Evolutionary conservation across 2,329 filamentous ascomycete species (phyloP).

Genomic region (Basipetospora chlamydospora): DNA sequence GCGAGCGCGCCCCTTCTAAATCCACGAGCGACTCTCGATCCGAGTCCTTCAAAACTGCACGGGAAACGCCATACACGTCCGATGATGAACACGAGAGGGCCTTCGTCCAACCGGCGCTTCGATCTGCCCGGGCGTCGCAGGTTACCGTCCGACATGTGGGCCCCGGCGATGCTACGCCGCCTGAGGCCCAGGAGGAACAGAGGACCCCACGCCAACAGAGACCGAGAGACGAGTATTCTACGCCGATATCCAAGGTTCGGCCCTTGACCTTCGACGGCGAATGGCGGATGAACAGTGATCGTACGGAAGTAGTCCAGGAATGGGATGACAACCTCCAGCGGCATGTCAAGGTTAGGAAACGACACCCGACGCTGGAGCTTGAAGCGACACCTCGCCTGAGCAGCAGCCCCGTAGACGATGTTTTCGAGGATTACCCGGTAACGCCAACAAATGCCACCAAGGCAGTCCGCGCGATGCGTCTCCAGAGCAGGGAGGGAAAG

Average conservation of each 20-base stretch:
- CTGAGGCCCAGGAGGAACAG: slow-evolving; percentile 26
- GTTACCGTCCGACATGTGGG: slow-evolving; percentile 24
- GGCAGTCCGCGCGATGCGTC: slow-evolving; percentile 30
- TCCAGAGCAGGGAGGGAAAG: slow-evolving; percentile 19
- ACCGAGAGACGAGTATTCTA: slow-evolving; percentile 16
- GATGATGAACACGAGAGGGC: slow-evolving; percentile 38
- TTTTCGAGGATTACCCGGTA: slow-evolving; percentile 31
- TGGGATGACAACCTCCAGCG: slow-evolving; percentile 39
- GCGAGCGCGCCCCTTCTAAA: slow-evolving; percentile 34
- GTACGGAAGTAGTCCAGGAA: slow-evolving; percentile 33
- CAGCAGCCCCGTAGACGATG: slow-evolving; percentile 18
- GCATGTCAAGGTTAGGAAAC: slow-evolving; percentile 39
- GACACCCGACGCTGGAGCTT: slow-evolving; percentile 14
- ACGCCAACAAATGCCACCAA: slow-evolving; percentile 37
- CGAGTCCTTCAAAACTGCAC: slow-evolving; percentile 59
- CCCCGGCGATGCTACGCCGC: slow-evolving; percentile 15
- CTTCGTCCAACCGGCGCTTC: slow-evolving; percentile 23
- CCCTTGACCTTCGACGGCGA: slow-evolving; percentile 45
- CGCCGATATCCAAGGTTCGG: slow-evolving; percentile 29
- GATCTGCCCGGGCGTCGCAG: slow-evolving; percentile 28
- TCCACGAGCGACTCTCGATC: slow-evolving; percentile 42
- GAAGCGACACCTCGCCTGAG: slow-evolving; percentile 13
- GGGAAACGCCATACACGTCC: slow-evolving; percentile 48
- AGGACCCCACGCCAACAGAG: slow-evolving; percentile 25
- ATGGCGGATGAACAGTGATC: slow-evolving; percentile 29